Evolutionary conservation across 352 stramenopile species (phyloP).

Genomic region (Globisporangium mamillatum): DNA sequence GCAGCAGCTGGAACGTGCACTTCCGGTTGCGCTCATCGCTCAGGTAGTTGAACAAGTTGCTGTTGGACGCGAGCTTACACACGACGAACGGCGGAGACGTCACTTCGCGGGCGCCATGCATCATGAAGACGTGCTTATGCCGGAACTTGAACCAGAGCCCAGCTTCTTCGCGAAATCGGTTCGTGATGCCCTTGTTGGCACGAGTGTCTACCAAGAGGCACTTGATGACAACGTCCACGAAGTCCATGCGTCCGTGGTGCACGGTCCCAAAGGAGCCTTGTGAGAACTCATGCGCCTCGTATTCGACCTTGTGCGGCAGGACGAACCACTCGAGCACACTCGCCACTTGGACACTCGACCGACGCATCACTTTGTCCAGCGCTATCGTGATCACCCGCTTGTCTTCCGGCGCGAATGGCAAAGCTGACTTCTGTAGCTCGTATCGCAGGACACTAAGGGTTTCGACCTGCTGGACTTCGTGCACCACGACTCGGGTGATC

Average conservation of each 20-base stretch:
- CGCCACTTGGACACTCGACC: not conserved
- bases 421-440: not conserved
- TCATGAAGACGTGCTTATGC: constrained; percentile 15
- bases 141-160: constrained; percentile 14
- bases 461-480: not conserved
- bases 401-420: not conserved
- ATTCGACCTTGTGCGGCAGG: not conserved
- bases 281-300: not conserved
- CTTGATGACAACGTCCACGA: constrained; percentile 10
- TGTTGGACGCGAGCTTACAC: not conserved
- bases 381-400: not conserved
- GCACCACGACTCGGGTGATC: not conserved
- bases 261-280: constrained; percentile 3
- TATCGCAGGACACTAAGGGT: constrained; percentile 4
- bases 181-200: not conserved
- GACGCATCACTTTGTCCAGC: constrained; percentile 8
- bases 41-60: constrained; percentile 10
- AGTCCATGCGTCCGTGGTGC: not conserved
- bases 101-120: constrained; percentile 20
- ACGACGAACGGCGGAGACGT: constrained; percentile 10
- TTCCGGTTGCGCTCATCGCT: not conserved
- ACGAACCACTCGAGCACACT: not conserved
- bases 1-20: not conserved
- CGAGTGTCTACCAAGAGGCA: not conserved
- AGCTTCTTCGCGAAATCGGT: constrained; percentile 2